Base-by-base conservation (phyloP, 164 flowering plant genomes). In the Buxus sempervirens region DNA sequence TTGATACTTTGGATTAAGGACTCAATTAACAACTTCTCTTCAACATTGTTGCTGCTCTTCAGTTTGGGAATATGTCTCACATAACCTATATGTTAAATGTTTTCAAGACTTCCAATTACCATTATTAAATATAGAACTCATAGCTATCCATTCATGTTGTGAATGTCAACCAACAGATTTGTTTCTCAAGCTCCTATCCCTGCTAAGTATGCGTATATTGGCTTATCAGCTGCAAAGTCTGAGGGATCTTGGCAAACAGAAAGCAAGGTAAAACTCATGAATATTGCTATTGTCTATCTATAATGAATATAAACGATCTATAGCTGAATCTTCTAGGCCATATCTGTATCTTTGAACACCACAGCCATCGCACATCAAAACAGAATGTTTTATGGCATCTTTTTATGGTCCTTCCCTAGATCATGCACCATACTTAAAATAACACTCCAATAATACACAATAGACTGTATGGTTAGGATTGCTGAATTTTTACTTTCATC, bases 241-340 rank as follows among this genome's bases (percentile, higher is more conserved):
- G 79, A 60, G 70, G 86, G 88, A 53, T 70, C 82, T 25, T 85
- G 88, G 88, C 85, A 85, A 79, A 72, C 67, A 36, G 86, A 83
- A 74, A 77, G 83, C 82, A 85, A 85, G 85, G 86, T 82, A 27
- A 67, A 32, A 32, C 38, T 38, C 21, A 41, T 23, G 10, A 4
- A 45, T 45, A 45, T 45, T 45, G 51, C 51, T 45, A 45, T 45
- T 5, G 14, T 45, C 12, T 1, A 15, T 45, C 51, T 45, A 45
- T 45, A 45, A 45, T 45, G 51, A 45, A 45, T 1, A 45, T 1
- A 45, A 15, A 45, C 18, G 13, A 45, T 45, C 51, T 45, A 45
- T 45, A 45, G 51, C 51, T 32, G 38, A 32, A 32, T 32, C 38
- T 32, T 32, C 38, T 32, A 32, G 38, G 38, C 7, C 38, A n/a